Evolutionary conservation across 23 red algal species (phyloP), one percentile per base, ranked within the genome.

Genomic region (Cyanidium caldarium): DNA sequence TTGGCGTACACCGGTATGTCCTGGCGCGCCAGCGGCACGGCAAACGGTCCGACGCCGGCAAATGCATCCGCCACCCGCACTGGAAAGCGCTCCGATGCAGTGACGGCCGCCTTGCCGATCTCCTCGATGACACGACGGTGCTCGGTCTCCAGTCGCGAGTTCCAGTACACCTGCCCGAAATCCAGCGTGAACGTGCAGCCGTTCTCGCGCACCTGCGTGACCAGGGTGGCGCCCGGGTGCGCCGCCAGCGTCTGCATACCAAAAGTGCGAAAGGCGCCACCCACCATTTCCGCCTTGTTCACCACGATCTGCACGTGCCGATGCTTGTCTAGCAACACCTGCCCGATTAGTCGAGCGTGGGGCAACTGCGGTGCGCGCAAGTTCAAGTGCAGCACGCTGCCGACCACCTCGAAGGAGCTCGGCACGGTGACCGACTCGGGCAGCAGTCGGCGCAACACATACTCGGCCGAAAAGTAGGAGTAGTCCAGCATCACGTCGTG

Each of bases 21-120:
- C 2, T 39, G 28, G n/a, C 45, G 39, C 34, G 72, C 79, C 2
- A 76, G 66, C 7, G 82, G 91, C 15, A 96, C 68, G n/a, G 80
- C 72, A 77, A 96, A 96, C 41, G 91, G 91, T 33, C 91, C 91
- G 21, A 96, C 72, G 23, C 91, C 91, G 37, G 83, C 85, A 72
- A 88, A 96, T 5, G 91, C 91, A 67, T 96, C 91, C 5, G 65
- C 91, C 0, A 96, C 23, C 19, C 19, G 13, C 13, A 61, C 51
- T 5, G 10, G 13, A 10, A 13, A 13, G 10, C 17, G 40, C 12
- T 17, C 40, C 12, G 40, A 44, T 14, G 51, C 51, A 10, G 51
- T 61, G 7, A 87, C 65, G 41, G 68, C 80, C 1, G 41, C 28
- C 40, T 40, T 13, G 3, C 43, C 44, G 23, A 88, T 56, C 17